Evolutionary conservation across 768 basidiomycete species (phyloP).

Genomic region (Macrocybe gigantea): DNA sequence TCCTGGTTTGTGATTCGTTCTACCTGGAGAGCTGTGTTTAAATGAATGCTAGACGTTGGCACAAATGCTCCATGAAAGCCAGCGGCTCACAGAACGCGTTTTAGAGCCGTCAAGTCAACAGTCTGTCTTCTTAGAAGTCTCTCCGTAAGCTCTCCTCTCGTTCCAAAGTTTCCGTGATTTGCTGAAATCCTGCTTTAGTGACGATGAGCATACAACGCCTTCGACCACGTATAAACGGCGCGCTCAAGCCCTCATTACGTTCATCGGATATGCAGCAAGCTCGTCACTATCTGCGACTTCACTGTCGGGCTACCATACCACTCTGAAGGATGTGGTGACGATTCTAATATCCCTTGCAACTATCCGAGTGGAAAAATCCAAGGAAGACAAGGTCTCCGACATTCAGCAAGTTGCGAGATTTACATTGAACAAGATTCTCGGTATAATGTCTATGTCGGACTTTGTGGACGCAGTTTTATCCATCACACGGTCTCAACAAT

Average conservation of each 20-base stretch:
- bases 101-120: slow-evolving; percentile 27
- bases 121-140: slow-evolving; percentile 50
- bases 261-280: slow-evolving; percentile 51
- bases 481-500: slow-evolving; percentile 51
- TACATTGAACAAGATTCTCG: slow-evolving; percentile 49
- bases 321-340: slow-evolving; percentile 27
- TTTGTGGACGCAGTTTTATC: slow-evolving; percentile 55
- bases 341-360: slow-evolving; percentile 44
- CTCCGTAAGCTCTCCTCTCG: slow-evolving; percentile 35
- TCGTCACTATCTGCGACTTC: slow-evolving; percentile 11
- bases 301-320: no score
- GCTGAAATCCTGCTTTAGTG: slow-evolving; percentile 29
- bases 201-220: slow-evolving; percentile 50
- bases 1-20: slow-evolving; percentile 36
- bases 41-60: slow-evolving; percentile 44
- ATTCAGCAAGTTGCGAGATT: slow-evolving; percentile 41
- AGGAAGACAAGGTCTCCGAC: slow-evolving; percentile 34
- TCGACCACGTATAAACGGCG: slow-evolving; percentile 47
- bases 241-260: slow-evolving; percentile 62
- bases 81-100: slow-evolving; percentile 46
- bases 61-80: slow-evolving; percentile 62
- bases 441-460: slow-evolving; percentile 61
- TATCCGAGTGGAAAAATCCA: slow-evolving; percentile 18
- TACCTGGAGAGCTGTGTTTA: background rate
- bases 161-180: background rate